A percentile compares a stretch with the other conserved stretches of the same genome.
phyloP scores from a whole-genome alignment of 2,329 filamentous ascomycete genomes.

The Knoxdaviesia capensis region DNA sequence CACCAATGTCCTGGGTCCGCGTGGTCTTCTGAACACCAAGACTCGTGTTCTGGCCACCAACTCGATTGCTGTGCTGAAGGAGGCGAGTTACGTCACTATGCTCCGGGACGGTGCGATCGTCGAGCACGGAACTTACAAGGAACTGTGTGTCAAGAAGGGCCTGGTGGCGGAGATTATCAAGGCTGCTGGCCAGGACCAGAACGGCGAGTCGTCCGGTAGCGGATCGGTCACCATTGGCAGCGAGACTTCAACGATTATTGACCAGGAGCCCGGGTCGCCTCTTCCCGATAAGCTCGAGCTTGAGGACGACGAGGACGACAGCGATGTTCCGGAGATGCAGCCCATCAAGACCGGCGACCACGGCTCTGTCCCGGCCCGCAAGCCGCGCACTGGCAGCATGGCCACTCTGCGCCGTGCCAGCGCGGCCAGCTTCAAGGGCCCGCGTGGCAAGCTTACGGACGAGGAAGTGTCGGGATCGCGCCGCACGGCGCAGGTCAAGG shows the following conservation, averaged over 20 bases:
- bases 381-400: slow-evolving; percentile 47
- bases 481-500: slow-evolving; percentile 72
- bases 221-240: slow-evolving; percentile 18
- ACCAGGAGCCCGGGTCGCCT: slow-evolving; percentile 14
- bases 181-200: slow-evolving; percentile 42
- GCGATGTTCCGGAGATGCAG: slow-evolving; percentile 53
- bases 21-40: slow-evolving; percentile 65
- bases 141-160: slow-evolving; percentile 85
- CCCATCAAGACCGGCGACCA: slow-evolving; percentile 39
- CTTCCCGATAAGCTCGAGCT: slow-evolving; percentile 38
- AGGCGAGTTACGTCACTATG: slow-evolving; percentile 76
- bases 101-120: slow-evolving; percentile 65
- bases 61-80: slow-evolving; percentile 73
- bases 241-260: slow-evolving; percentile 37
- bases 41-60: slow-evolving; percentile 90
- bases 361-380: slow-evolving; percentile 18
- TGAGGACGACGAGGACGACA: slow-evolving; percentile 64
- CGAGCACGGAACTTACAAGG: slow-evolving; percentile 77
- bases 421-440: slow-evolving; percentile 73
- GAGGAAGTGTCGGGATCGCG: slow-evolving; percentile 54
- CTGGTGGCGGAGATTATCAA: slow-evolving; percentile 70
- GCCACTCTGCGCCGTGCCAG: slow-evolving; percentile 76
- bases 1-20: slow-evolving; percentile 74
- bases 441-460: slow-evolving; percentile 65
- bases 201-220: slow-evolving; percentile 16